phyloP scores from a whole-genome alignment of 2,329 filamentous ascomycete species.

The Alternaria arbusti region DNA sequence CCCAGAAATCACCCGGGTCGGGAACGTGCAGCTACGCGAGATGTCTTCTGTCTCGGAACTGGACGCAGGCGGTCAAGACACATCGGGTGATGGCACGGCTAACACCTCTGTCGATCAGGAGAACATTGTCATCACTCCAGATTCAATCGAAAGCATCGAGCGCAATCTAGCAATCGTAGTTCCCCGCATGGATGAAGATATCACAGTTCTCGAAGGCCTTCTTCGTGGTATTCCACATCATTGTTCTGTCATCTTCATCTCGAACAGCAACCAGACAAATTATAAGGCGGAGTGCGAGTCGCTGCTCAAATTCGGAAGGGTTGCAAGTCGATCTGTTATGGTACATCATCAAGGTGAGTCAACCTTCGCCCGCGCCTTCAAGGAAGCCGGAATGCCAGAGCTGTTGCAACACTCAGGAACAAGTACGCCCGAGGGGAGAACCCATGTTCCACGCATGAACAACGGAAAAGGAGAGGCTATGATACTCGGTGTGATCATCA shows the following conservation, averaged over 20 bases:
- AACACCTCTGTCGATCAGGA: neutral
- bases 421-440: neutral
- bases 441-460: constrained; percentile 2
- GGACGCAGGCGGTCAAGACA: constrained; percentile 8
- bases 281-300: constrained; percentile 10
- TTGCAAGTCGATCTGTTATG: constrained; percentile 6
- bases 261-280: constrained; percentile 15
- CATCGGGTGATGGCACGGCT: neutral
- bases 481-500: constrained; percentile 16
- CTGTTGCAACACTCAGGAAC: neutral
- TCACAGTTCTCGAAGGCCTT: constrained; percentile 17
- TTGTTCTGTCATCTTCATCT: constrained; percentile 20
- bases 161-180: constrained; percentile 17
- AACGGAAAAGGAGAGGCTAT: constrained; percentile 27
- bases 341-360: constrained; percentile 13
- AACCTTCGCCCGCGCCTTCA: constrained; percentile 17
- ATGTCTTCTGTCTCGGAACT: constrained; percentile 16
- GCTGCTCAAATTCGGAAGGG: constrained; percentile 6
- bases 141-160: constrained; percentile 10
- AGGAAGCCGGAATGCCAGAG: constrained; percentile 6
- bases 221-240: constrained; percentile 20
- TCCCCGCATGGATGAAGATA: constrained; percentile 24
- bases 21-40: constrained; percentile 15
- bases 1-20: constrained; percentile 1
- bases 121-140: constrained; percentile 9